Conservation (phyloP, 1,284 basidiomycete genomes). For the Butyriboletus regius region DNA sequence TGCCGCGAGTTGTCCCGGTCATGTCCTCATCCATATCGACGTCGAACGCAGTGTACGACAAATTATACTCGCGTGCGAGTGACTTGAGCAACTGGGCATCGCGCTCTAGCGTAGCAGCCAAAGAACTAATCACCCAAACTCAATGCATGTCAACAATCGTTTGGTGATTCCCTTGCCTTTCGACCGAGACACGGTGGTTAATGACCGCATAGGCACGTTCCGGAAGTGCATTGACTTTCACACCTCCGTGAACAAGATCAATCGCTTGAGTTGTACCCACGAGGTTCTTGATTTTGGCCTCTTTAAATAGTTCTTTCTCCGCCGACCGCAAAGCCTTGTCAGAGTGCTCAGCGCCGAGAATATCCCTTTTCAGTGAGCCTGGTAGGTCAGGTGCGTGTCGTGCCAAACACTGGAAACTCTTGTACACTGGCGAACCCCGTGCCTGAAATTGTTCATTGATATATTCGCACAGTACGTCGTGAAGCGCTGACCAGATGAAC, state of each 20-base stretch:
- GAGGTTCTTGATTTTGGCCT: slow-evolving; percentile 24
- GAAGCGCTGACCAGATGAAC: slow-evolving; percentile 19
- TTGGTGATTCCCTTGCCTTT: slow-evolving; percentile 36
- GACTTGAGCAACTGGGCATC: slow-evolving; percentile 38
- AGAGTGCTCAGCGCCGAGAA: slow-evolving; percentile 35
- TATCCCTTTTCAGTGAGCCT: slow-evolving; percentile 32
- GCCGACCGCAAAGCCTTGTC: slow-evolving; percentile 40
- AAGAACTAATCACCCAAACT: slow-evolving; percentile 32
- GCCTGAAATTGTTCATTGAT: slow-evolving; percentile 9
- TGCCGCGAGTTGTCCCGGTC: slow-evolving; percentile 30
- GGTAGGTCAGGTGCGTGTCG: slow-evolving; percentile 43
- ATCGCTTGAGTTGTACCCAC: slow-evolving; percentile 56
- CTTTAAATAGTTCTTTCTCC: slow-evolving; percentile 35
- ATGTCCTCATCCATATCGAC: slow-evolving; percentile 4
- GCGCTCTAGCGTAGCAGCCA: slow-evolving; percentile 38
- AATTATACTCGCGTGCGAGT: slow-evolving; percentile 41
- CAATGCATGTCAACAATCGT: background rate
- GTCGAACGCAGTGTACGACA: slow-evolving; percentile 45
- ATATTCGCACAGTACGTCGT: background rate
- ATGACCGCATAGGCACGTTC: slow-evolving; percentile 48
- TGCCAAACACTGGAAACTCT: slow-evolving; percentile 39
- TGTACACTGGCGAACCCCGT: slow-evolving; percentile 42
- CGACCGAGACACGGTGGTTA: slow-evolving; percentile 36
- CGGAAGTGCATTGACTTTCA: slow-evolving; percentile 57
- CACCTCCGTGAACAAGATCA: slow-evolving; percentile 53